phyloP scores from a whole-genome alignment of 2,329 filamentous ascomycete species.

The Alternaria ethzedia region DNA sequence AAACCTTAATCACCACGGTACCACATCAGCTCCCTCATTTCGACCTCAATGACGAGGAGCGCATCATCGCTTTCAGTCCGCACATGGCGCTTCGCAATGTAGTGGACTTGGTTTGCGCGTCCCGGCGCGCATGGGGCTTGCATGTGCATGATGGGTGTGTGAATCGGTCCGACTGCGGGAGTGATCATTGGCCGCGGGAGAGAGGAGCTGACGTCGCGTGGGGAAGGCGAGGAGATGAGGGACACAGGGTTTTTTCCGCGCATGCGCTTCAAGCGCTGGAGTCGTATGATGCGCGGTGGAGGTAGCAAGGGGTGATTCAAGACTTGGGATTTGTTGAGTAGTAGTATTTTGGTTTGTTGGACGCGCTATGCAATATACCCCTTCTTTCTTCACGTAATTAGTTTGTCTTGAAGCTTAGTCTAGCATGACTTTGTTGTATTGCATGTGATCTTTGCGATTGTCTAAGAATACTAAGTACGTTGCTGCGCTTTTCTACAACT shows the following conservation, averaged over 20 bases:
- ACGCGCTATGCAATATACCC: neutral
- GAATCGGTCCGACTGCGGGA: neutral
- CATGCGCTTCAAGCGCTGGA: neutral
- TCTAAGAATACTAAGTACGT: neutral
- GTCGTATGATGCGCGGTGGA: neutral
- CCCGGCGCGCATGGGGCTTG: neutral
- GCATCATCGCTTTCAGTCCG: neutral
- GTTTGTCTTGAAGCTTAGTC: neutral
- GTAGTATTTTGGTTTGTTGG: neutral
- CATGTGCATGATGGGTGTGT: neutral
- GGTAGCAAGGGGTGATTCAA: neutral
- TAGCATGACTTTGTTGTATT: neutral
- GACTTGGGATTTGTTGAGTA: neutral
- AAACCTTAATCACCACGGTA: neutral
- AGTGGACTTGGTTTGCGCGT: neutral
- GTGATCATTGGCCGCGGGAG: neutral
- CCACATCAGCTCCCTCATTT: neutral
- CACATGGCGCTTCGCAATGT: neutral
- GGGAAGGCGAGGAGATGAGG: neutral
- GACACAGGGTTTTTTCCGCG: neutral
- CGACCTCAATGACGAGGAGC: neutral
- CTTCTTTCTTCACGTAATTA: neutral
- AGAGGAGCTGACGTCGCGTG: neutral
- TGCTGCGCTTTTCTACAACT: neutral
- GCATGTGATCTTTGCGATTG: neutral